Base-by-base conservation (phyloP, 2,329 filamentous ascomycete species). In the Alternaria atra region DNA sequence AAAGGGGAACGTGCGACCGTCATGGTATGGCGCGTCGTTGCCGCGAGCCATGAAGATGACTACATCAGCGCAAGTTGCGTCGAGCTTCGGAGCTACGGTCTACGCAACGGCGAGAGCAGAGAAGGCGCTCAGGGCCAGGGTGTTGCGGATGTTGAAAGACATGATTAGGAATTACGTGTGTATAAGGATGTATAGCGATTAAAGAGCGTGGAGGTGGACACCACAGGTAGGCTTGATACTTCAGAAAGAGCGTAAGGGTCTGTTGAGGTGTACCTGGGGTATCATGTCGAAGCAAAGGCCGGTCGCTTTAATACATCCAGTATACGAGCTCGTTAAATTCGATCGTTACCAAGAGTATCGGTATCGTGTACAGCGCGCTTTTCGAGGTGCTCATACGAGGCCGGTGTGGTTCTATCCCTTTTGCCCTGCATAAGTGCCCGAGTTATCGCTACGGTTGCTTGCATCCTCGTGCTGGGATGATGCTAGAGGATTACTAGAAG, bases 11-110 rank as follows among this genome's bases (percentile, higher is more conserved):
- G 67, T 69, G 47, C 68, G 68, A 51, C 46, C 46, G 39, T 69
- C 68, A 15, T 64, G 67, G 55, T 71, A 71, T 43, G 65, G 68
- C 10, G 67, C 68, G 46, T 65, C 55, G 52, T 69, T 71, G 39
- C 68, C 68, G 52, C 68, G 68, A 42, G 68, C 67, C 63, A 68
- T 67, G 54, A 71, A 69, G 47, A 71, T 67, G 52, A 67, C 62
- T 50, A 64, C 67, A 65, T 69, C 68, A 42, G 57, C 55, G 39
- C 68, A 71, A 46, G 55, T 30, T 30, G 68, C 68, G 46, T 66
- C 60, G 58, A 64, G 62, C 62, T 71, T 71, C 44, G 68, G 67
- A 40, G 63, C 42, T 67, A 79, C 76, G 48, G 71, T 76, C 17
- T 58, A 50, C 32, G 56, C 56, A 6, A 50, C 50, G 15, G 42